Evolutionary conservation across 2,329 filamentous ascomycete genomes (phyloP), one percentile per base, ranked within the genome.

Genomic region (Penicillium nordicum): DNA sequence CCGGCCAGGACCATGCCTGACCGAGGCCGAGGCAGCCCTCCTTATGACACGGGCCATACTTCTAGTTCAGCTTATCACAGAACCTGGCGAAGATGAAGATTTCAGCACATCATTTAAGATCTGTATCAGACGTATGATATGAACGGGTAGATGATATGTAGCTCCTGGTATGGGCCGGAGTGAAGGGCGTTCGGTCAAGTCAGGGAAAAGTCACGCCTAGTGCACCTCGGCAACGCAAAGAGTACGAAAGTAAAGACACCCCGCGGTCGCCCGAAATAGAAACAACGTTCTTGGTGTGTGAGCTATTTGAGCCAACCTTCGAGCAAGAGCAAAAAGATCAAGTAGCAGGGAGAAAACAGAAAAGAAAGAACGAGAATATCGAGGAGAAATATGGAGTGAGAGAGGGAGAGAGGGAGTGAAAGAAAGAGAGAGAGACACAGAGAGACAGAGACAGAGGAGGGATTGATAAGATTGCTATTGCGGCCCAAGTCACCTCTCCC

Each of bases 41-140:
- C 68, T 65, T 58, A 68, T 60, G 42, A 76, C 69, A 60, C 74
- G 68, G 44, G 69, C 71, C 74, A 77, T 77, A 55, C 57, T 64
- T 61, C 50, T 53, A 54, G 40, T 61, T 62, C 48, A 56, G 55
- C 43, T 62, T 53, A 61, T 59, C 51, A 61, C 52, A 62, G 53
- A 57, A 63, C 46, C 62, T 55, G 57, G 61, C 51, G 61, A 48
- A 57, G 42, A 50, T 40, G 40, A 59, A 50, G 49, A 57, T 46
- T 45, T 67, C 50, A 61, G 59, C 47, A 57, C 61, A 63, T 63
- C 34, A 40, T 58, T 60, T 50, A 40, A 23, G 2, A 38, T 18
- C 30, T 27, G 38, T 34, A 25, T 45, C 7, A 29, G 16, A 36
- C 5, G 29, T 45, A 23, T 51, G 14, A 21, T 36, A 11, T 44